A percentile compares a stretch with the other conserved stretches of the same genome.
These are phyloP conservation scores for Myrica gale DNA, from an alignment of 306 rosid species.

Conservation along the genomic window DNA sequence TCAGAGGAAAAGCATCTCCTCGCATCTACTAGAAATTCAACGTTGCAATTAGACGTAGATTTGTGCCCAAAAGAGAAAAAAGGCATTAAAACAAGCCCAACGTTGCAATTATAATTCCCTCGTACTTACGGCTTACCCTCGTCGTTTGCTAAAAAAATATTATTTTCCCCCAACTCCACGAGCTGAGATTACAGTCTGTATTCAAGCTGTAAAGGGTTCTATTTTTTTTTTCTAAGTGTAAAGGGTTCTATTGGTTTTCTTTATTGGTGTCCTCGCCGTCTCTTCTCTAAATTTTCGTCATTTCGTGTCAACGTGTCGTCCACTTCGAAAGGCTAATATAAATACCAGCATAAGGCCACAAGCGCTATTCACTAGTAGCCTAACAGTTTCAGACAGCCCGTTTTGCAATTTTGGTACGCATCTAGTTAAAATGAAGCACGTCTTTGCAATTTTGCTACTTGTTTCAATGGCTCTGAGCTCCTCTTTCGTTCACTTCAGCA, in stretches of 20 bases:
- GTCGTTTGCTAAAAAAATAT: no score
- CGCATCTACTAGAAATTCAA: no score
- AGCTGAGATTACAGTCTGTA: not conserved
- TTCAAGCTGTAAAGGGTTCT: not conserved
- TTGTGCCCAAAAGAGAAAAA: no score
- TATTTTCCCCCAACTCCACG: not conserved
- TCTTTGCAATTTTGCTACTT: not conserved
- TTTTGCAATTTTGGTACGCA: no score
- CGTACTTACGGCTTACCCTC: no score
- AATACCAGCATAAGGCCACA: not conserved
- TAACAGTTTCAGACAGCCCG: not conserved
- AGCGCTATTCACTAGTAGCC: not conserved
- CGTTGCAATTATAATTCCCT: no score
- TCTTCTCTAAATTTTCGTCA: not conserved
- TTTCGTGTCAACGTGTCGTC: not conserved
- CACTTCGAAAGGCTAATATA: not conserved
- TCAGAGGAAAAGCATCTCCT: no score
- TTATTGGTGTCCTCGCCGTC: no score
- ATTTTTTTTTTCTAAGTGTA: not conserved
- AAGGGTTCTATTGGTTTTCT: not conserved
- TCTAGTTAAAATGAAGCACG: conserved; percentile 1
- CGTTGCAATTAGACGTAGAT: no score
- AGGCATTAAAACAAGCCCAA: no score
- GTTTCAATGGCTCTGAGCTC: conserved; percentile 21
- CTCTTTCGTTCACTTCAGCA: conserved; percentile 13